Conservation (phyloP, 2,329 filamentous ascomycete genomes). For the Aspergillus neotritici region DNA sequence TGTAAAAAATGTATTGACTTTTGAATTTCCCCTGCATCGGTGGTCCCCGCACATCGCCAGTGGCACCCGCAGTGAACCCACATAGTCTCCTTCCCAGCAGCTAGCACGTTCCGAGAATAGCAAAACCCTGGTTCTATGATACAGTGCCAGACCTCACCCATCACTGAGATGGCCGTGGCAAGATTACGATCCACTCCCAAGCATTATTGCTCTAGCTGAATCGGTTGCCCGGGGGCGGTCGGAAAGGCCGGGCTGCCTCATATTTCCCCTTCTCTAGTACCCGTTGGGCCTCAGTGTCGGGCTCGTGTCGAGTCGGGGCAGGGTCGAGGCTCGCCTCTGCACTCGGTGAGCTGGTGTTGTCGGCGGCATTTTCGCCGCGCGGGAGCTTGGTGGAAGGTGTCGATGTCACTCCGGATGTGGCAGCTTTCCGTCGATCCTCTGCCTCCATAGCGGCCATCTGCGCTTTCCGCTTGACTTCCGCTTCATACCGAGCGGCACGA, state of each 20-base stretch:
- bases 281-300: slow-evolving; percentile 61
- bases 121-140: neutral
- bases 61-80: no score
- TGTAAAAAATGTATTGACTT: no score
- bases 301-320: slow-evolving; percentile 78
- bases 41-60: no score
- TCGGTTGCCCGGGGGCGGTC: slow-evolving; percentile 76
- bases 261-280: slow-evolving; percentile 81
- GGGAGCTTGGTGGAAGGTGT: slow-evolving; percentile 23
- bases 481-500: slow-evolving; percentile 65
- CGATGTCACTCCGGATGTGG: slow-evolving; percentile 11
- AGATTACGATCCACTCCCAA: no score
- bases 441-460: slow-evolving; percentile 32
- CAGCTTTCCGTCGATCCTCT: slow-evolving; percentile 29
- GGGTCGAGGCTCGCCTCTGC: slow-evolving; percentile 70
- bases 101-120: no score
- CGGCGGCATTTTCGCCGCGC: slow-evolving; percentile 23
- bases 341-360: slow-evolving; percentile 60
- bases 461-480: slow-evolving; percentile 57
- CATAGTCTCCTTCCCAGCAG: no score
- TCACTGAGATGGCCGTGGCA: no score
- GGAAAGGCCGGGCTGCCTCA: slow-evolving; percentile 70
- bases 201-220: slow-evolving; percentile 46
- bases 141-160: neutral
- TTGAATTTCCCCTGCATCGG: no score